Conservation (phyloP, 495 filamentous ascomycete species). For the Penicillium egyptiacum region DNA sequence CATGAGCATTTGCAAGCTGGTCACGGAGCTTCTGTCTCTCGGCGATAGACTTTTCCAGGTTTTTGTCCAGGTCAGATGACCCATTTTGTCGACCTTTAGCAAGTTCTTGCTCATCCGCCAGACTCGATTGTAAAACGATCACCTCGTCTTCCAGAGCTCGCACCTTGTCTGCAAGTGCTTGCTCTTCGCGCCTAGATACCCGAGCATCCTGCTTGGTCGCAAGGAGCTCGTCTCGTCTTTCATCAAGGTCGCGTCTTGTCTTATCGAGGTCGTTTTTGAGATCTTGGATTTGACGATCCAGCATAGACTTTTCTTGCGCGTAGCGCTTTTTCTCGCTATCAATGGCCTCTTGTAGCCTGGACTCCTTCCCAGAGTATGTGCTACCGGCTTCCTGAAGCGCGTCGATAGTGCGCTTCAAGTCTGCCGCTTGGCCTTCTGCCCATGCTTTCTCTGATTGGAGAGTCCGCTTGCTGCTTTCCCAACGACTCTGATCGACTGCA, state of each 20-base stretch:
- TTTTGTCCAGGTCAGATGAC: slow-evolving; percentile 47
- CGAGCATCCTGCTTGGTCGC: slow-evolving; percentile 66
- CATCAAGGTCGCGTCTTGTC: slow-evolving; percentile 54
- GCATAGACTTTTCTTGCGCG: slow-evolving; percentile 52
- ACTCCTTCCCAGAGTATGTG: slow-evolving; percentile 63
- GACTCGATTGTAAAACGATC: slow-evolving; percentile 67
- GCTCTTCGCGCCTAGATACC: slow-evolving; percentile 62
- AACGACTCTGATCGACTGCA: slow-evolving; percentile 67
- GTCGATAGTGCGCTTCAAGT: slow-evolving; percentile 71
- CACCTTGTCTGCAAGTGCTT: slow-evolving; percentile 62
- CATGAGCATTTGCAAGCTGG: slow-evolving; percentile 58
- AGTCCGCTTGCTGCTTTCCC: slow-evolving; percentile 63
- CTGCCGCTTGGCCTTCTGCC: slow-evolving; percentile 65
- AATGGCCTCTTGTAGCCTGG: slow-evolving; percentile 61
- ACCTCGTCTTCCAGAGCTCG: slow-evolving; percentile 80
- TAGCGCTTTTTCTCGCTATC: slow-evolving; percentile 60
- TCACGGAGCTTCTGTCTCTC: slow-evolving; percentile 66
- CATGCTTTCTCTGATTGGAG: slow-evolving; percentile 65
- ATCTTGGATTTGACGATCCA: slow-evolving; percentile 58
- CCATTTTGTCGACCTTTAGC: slow-evolving; percentile 54
- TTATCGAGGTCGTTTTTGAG: slow-evolving; percentile 55
- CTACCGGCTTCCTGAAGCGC: slow-evolving; percentile 67
- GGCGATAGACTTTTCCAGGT: slow-evolving; percentile 49
- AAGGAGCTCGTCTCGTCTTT: slow-evolving; percentile 58
- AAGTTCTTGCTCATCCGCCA: slow-evolving; percentile 73